Evolutionary conservation across 2,329 filamentous ascomycete species (phyloP).

Genomic region (Cryoendolithus antarcticus): DNA sequence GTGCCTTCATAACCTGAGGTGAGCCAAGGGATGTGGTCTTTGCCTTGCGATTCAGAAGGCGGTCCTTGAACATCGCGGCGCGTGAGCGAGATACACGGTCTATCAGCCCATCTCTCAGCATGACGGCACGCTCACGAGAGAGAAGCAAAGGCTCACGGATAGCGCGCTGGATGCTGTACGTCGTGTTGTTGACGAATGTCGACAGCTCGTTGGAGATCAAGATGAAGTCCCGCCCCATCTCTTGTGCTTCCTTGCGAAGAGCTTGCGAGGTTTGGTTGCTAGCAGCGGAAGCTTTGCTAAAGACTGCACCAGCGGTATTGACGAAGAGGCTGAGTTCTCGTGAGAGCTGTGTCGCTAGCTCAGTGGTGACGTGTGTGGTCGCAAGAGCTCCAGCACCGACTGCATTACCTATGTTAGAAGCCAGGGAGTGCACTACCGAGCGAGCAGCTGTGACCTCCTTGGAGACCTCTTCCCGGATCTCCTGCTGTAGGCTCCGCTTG

Average conservation of each 20-base stretch:
- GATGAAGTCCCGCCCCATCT: no score
- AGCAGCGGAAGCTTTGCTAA: conserved; percentile 2
- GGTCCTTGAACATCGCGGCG: no score
- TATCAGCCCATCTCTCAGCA: no score
- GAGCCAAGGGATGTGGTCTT: no score
- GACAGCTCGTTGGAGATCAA: no score
- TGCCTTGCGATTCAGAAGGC: no score
- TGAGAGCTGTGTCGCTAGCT: conserved; percentile 14
- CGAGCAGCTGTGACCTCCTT: conserved; percentile 18
- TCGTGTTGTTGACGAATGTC: no score
- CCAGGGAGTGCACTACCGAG: conserved; percentile 11
- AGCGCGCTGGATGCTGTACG: no score
- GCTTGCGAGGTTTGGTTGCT: conserved; percentile 1
- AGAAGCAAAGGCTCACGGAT: no score
- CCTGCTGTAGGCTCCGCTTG: conserved; percentile 8
- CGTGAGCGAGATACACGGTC: no score
- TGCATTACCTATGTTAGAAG: conserved; percentile 11
- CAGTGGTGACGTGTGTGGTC: conserved; percentile 17
- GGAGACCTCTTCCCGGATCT: conserved; percentile 15
- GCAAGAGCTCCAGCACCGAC: conserved; percentile 14
- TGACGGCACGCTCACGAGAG: no score
- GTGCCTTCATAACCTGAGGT: no score
- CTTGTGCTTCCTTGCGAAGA: conserved; percentile 2
- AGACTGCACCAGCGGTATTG: conserved; percentile 10
- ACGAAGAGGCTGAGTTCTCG: conserved; percentile 15